phyloP scores from a whole-genome alignment of 345 rosid genomes.

The Pistacia integerrima region DNA sequence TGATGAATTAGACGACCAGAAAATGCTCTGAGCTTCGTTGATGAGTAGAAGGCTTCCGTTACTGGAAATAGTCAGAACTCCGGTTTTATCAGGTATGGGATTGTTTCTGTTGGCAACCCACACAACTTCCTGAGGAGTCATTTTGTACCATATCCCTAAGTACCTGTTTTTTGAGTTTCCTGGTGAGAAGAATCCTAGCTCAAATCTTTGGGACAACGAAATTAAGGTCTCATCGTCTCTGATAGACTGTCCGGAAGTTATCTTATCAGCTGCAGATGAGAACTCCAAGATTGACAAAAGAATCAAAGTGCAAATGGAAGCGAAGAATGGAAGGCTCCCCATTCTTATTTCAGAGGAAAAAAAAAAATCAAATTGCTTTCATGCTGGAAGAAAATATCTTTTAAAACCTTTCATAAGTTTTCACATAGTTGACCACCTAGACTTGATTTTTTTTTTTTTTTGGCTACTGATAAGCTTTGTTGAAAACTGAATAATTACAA shows the following conservation, averaged over 20 bases:
- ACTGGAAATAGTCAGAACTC: background rate
- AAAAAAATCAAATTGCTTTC: too few relatives aligned
- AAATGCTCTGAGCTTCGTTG: too few relatives aligned
- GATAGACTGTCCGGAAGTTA: conserved; percentile 11
- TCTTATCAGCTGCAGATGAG: conserved; percentile 7
- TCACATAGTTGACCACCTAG: too few relatives aligned
- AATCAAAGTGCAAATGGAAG: background rate
- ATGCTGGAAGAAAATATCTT: too few relatives aligned
- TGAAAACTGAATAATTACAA: too few relatives aligned
- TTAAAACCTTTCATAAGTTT: too few relatives aligned
- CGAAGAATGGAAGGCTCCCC: background rate
- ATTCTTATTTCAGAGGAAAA: background rate
- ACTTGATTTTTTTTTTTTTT: too few relatives aligned
- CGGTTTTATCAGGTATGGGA: conserved; percentile 18
- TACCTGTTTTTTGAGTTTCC: conserved; percentile 33
- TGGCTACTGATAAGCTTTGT: too few relatives aligned
- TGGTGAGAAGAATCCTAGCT: conserved; percentile 32
- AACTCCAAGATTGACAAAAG: background rate
- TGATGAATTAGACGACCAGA: too few relatives aligned
- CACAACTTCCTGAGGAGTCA: conserved; percentile 23
- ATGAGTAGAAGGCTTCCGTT: too few relatives aligned
- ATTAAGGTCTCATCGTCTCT: conserved; percentile 22
- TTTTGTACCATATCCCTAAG: conserved; percentile 52
- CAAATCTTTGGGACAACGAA: conserved; percentile 14
- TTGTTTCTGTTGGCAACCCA: conserved; percentile 51